Evolutionary conservation across 2,329 filamentous ascomycete species (phyloP), one percentile per base, ranked within the genome.

Genomic region (Aureobasidium namibiae): DNA sequence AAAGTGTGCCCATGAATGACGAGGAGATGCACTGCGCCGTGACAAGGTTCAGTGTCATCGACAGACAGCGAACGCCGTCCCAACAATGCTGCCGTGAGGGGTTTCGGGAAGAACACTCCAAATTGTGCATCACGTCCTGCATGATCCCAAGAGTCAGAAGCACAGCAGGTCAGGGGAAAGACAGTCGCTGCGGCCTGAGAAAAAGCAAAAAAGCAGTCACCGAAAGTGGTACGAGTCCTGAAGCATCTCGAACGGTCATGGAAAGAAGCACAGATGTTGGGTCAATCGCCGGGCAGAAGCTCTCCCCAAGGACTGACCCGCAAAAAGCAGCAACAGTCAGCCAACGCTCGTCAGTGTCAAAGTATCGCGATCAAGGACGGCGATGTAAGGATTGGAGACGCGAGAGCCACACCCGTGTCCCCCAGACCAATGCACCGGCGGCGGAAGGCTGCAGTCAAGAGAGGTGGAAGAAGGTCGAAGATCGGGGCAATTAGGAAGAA

Each of bases 401-500:
- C 50, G 36, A 54, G 36, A 54, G 50, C 24, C 49, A 41, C 50
- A 18, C 24, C 50, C 50, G 50, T 33, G 36, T 33, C 24, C 36
- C 46, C 50, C 50, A 54, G 36, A 54, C 36, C 36, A 54, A 13
- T 33, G n/a, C 39, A 42, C 52, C 52, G 52, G 29, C 29, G 52
- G 33, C 26, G 39, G 52, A n/a, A 45, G 52, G 39, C 31, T 16
- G 34, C 21, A 39, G 31, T 49, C 46, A 24, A n/a, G n/a, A 49
- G 18, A 49, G 13, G 31, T 11, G 34, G 38, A 44, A 5, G 29
- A 24, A 34, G 38, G 29, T 31, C 24, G 26, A 49, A 44, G 54
- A 33, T 49, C 45, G 56, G 56, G 56, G 44, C 56, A 44, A 59
- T 38, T 59, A 52, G 56, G 56, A 59, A 58, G 45, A 50, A 58